A percentile compares a stretch with the other conserved stretches of the same genome.
These are phyloP conservation scores for Pyrenochaeta sp. DNA, from an alignment of 2,329 filamentous ascomycete species.

Conservation along the genomic window DNA sequence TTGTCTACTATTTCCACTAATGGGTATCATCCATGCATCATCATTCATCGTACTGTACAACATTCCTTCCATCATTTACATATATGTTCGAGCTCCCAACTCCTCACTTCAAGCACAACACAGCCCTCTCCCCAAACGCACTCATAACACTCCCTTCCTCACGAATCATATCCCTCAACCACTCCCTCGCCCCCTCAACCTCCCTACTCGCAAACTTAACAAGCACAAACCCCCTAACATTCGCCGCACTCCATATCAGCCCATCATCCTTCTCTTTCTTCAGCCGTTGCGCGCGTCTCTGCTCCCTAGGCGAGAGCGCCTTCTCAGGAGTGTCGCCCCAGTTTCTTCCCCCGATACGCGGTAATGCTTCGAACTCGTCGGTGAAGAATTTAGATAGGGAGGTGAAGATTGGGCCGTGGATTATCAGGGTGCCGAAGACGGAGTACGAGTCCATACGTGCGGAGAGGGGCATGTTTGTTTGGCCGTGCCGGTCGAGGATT, in stretches of 20 bases:
- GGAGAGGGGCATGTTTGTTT: constrained; percentile 22
- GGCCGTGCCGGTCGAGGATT: constrained; percentile 65
- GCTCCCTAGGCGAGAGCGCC: constrained; percentile 53
- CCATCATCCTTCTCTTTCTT: constrained; percentile 61
- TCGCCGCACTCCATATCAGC: constrained; percentile 50
- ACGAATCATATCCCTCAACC: constrained; percentile 78
- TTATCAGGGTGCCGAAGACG: constrained; percentile 83
- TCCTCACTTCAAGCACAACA: constrained; percentile 68
- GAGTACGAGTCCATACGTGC: constrained; percentile 76
- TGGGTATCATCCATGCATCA: not conserved
- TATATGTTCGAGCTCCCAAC: not conserved
- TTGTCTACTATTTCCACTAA: not conserved
- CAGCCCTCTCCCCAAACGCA: constrained; percentile 80
- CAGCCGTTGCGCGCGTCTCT: constrained; percentile 62
- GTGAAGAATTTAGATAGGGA: constrained; percentile 77
- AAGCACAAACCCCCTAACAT: constrained; percentile 73
- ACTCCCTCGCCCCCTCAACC: constrained; percentile 81
- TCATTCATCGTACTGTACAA: too few species aligned
- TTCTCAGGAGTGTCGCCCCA: constrained; percentile 64
- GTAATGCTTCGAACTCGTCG: constrained; percentile 77
- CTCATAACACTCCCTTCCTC: constrained; percentile 75
- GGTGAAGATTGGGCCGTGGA: constrained; percentile 76
- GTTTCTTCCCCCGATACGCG: constrained; percentile 82
- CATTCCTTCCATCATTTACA: not conserved
- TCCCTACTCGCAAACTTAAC: constrained; percentile 88